Conservation (phyloP, 441 rosid species). For the Geranium incanum region DNA sequence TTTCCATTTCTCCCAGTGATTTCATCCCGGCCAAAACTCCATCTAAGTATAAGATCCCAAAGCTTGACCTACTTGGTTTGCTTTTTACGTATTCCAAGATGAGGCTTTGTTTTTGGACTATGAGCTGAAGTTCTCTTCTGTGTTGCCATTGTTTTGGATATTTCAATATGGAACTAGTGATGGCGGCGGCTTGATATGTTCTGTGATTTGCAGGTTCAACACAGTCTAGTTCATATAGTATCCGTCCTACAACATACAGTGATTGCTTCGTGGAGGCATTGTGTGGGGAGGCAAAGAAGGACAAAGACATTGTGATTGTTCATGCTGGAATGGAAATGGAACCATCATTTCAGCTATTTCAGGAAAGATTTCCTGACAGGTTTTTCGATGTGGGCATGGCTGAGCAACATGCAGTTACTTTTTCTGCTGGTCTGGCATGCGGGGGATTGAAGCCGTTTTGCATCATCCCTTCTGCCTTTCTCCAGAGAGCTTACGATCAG, state of each 20-base stretch:
- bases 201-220: constrained; percentile 27
- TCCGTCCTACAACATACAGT: constrained; percentile 49
- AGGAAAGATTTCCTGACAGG: constrained; percentile 58
- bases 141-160: too few species aligned
- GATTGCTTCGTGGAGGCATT: constrained; percentile 80
- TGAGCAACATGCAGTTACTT: constrained; percentile 91
- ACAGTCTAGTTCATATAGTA: constrained; percentile 21
- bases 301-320: constrained; percentile 70
- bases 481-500: constrained; percentile 95
- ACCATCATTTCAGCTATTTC: constrained; percentile 53
- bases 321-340: constrained; percentile 84
- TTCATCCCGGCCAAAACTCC: not conserved
- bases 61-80: constrained; percentile 1
- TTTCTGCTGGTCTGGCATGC: constrained; percentile 82
- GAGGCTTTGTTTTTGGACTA: not conserved
- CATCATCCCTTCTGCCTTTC: constrained; percentile 73
- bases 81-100: not conserved
- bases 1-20: not conserved
- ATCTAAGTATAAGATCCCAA: not conserved
- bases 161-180: too few species aligned
- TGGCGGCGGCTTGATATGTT: not conserved
- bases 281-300: constrained; percentile 67
- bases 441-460: constrained; percentile 97
- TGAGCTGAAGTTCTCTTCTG: too few species aligned
- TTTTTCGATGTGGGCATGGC: constrained; percentile 89